Conservation (phyloP, 495 filamentous ascomycete species). For the Daldinia caldariorum region DNA sequence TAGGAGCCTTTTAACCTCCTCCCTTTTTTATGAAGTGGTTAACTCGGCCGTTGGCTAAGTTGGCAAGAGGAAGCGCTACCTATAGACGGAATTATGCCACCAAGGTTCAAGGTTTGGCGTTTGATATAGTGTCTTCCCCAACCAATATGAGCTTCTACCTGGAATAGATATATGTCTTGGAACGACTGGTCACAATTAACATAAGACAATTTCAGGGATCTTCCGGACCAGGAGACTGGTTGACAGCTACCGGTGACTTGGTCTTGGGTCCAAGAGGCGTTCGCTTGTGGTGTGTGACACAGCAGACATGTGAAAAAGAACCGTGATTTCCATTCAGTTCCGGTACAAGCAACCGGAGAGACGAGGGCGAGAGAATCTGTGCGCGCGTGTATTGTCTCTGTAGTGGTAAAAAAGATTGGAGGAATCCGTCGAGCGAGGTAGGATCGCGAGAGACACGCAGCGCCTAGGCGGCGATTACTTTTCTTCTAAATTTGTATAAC, state of each 20-base stretch:
- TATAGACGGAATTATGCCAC: constrained; percentile 3
- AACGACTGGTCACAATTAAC: constrained; percentile 33
- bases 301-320: constrained; percentile 42
- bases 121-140: constrained; percentile 4
- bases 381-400: constrained; percentile 37
- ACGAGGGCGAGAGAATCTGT: constrained; percentile 24
- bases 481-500: constrained; percentile 40
- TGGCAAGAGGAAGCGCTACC: constrained; percentile 8
- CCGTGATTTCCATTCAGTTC: constrained; percentile 30
- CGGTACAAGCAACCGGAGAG: constrained; percentile 40
- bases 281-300: constrained; percentile 45
- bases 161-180: constrained; percentile 20
- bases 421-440: constrained; percentile 38
- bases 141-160: constrained; percentile 2
- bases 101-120: constrained; percentile 12
- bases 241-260: constrained; percentile 46
- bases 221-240: constrained; percentile 42
- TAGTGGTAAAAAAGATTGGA: constrained; percentile 37
- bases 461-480: constrained; percentile 28
- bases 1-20: background rate
- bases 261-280: constrained; percentile 45
- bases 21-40: constrained; percentile 15
- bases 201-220: constrained; percentile 40
- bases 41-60: constrained; percentile 10
- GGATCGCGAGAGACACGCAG: constrained; percentile 44